Evolutionary conservation across 2,329 filamentous ascomycete genomes (phyloP), one percentile per base, ranked within the genome.

Genomic region (Chrysoporthe cubensis): DNA sequence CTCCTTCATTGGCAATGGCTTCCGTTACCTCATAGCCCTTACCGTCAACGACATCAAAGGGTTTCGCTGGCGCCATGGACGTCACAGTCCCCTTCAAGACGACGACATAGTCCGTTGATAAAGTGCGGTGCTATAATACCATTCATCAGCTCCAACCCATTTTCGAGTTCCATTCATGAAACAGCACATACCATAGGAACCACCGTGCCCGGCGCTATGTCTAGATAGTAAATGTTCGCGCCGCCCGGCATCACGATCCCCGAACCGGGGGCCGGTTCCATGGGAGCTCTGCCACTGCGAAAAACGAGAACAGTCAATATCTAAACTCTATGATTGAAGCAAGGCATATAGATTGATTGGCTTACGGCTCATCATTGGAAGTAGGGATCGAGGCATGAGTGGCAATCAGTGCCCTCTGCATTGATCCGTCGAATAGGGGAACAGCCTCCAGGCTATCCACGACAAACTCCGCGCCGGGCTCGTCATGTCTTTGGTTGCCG

Each of bases 181-280:
- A 1, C 43, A 11, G 60, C 42, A 54, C 70, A 26, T 69, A 75
- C 74, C 72, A 76, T 74, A 13, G 72, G 68, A 42, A 73, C 73
- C 43, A 74, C 73, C 4, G 69, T 71, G 40, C 74, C 74, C 43
- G 76, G 76, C 44, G 74, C 70, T 69, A 77, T 26, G 67, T 76
- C 75, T 18, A 76, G 37, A 62, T 75, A 76, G 52, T 74, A 78
- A 66, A 76, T 69, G 50, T 78, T 75, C 16, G 75, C 70, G 46
- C 75, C 75, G 7, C 75, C 74, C 9, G 75, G 75, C 43, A 78
- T 66, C 42, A 77, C 75, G 48, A 77, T 74, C n/a, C 75, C 75
- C 32, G 73, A 58, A 2, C 75, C 76, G 8, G 74, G 76, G 16
- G 74, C 74, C 11, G 73, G 64, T 4, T 75, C 72, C 8, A 76